These are phyloP conservation scores for Aspergillus sp. DNA, from an alignment of 2,329 filamentous ascomycete genomes.

Conservation along the genomic window DNA sequence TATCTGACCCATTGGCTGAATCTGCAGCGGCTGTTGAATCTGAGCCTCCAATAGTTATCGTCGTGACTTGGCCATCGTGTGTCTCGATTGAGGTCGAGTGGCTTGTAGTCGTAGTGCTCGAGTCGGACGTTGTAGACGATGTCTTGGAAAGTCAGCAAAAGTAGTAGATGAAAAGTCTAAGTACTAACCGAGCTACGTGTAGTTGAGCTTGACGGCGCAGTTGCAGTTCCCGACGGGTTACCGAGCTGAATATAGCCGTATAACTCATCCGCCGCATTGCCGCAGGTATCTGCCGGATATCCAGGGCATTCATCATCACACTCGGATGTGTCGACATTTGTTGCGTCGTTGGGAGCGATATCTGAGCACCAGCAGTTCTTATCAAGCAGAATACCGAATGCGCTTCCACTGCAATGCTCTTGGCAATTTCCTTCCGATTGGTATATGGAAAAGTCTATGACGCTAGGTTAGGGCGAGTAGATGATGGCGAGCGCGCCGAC, in stretches of 20 bases:
- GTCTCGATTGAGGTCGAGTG: slow-evolving; percentile 27
- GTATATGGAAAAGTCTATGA: slow-evolving; percentile 43
- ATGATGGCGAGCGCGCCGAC: slow-evolving; percentile 21
- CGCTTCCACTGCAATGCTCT: slow-evolving; percentile 47
- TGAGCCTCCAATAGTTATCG: slow-evolving; percentile 30
- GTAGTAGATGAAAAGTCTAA: background rate
- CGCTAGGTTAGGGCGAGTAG: slow-evolving; percentile 8
- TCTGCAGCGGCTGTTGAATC: slow-evolving; percentile 25
- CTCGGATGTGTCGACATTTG: slow-evolving; percentile 32
- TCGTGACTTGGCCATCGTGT: slow-evolving; percentile 33
- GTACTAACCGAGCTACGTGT: slow-evolving; percentile 29
- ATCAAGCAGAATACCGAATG: slow-evolving; percentile 52
- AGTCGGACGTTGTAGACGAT: background rate
- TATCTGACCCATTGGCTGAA: slow-evolving; percentile 15
- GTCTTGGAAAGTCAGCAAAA: background rate
- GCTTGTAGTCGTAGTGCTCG: background rate
- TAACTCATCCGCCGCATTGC: slow-evolving; percentile 42
- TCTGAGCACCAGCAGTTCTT: slow-evolving; percentile 56
- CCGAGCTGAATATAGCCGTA: slow-evolving; percentile 50
- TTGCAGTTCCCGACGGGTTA: slow-evolving; percentile 39
- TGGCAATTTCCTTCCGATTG: slow-evolving; percentile 53
- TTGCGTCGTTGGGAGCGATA: slow-evolving; percentile 45
- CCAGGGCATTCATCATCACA: slow-evolving; percentile 52
- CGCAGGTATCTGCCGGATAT: slow-evolving; percentile 53
- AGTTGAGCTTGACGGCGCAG: slow-evolving; percentile 24